Base-by-base conservation (phyloP, 164 flowering plant species). In the Paratinospora sagittata region DNA sequence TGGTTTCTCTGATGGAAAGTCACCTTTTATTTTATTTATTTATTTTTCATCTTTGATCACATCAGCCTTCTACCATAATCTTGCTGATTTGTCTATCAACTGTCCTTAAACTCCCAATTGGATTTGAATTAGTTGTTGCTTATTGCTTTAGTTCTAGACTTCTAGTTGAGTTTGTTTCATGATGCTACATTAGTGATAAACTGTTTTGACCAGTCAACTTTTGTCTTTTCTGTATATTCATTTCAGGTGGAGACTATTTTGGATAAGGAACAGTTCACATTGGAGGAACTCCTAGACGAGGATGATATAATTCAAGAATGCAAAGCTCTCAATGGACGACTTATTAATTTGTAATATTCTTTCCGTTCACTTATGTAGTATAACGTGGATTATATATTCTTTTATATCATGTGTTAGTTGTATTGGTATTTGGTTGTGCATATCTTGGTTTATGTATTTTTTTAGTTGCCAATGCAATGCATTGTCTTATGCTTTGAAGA, bases 241-340 rank as follows among this genome's bases (percentile, higher is more conserved):
- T 70, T 74, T 66, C 78, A 94, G 98, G 96, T 93, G 85, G 97
- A 89, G 81, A 70, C 97, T 6, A 84, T 93, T 73, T 75, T 93
- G 80, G 97, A 90, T 45, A 93, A 89, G 78, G 93, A 91, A 2
- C 88, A 79, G 64, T 87, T 77, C 73, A 86, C 98, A 17, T 52
- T 93, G 77, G 98, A 90, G 70, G 97, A 93, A 76, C 90, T 93
- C 70, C 86, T 91, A 66, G 97, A 93, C 30, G 97, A 91, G 81
- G 97, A 93, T 81, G 98, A 93, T 79, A 88, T 91, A 52, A 90
- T 93, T 79, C 98, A 93, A 79, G 98, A 93, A 77, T 93, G 98
- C 92, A 93, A 91, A 81, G 90, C 96, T 60, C 87, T 93, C 30
- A 93, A 93, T 79, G 84, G 89, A 0, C 96, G 94, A 6, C 98